Conservation (phyloP, 1,284 basidiomycete genomes). For the Apiotrichum akiyoshidainum region DNA sequence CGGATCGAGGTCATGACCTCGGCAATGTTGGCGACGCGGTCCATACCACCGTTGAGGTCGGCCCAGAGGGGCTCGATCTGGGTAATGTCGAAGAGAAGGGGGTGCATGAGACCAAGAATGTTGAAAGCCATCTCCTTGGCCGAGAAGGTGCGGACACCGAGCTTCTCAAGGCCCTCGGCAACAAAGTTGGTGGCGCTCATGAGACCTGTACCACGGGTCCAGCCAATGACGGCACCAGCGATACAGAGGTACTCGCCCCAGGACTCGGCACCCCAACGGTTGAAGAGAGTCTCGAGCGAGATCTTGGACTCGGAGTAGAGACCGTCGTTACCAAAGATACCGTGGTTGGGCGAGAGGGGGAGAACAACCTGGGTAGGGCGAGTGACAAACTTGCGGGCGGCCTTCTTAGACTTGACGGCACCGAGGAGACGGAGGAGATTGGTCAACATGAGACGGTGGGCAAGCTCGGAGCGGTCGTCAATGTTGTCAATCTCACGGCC, state of each 20-base stretch:
- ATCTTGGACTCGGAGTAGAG: conserved; percentile 99
- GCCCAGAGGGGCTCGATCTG: conserved; percentile 99
- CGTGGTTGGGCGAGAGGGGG: conserved; percentile 95
- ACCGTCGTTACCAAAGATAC: conserved; percentile 95
- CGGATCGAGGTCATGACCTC: conserved; percentile 88
- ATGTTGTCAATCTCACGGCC: conserved; percentile 95
- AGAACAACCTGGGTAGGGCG: conserved; percentile 97
- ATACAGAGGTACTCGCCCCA: conserved; percentile 99
- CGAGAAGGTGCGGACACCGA: conserved; percentile 95
- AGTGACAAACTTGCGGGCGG: conserved; percentile 90
- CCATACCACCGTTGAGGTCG: conserved; percentile 95
- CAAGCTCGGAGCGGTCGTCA: conserved; percentile 95
- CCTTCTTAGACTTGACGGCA: conserved; percentile 97
- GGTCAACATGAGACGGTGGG: conserved; percentile 91
- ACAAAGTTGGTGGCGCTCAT: conserved; percentile 96
- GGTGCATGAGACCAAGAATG: conserved; percentile 97
- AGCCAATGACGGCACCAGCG: conserved; percentile 96
- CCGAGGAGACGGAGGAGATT: conserved; percentile 94
- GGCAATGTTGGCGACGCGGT: conserved; percentile 89
- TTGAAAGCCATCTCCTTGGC: conserved; percentile 99
- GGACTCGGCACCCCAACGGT: conserved; percentile 95
- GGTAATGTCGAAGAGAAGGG: conserved; percentile 98
- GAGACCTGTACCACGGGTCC: conserved; percentile 97
- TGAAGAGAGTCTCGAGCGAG: conserved; percentile 94
- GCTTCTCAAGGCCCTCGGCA: conserved; percentile 87